Conservation (phyloP, 2,329 filamentous ascomycete species). For the Talaromyces amestolkiae region DNA sequence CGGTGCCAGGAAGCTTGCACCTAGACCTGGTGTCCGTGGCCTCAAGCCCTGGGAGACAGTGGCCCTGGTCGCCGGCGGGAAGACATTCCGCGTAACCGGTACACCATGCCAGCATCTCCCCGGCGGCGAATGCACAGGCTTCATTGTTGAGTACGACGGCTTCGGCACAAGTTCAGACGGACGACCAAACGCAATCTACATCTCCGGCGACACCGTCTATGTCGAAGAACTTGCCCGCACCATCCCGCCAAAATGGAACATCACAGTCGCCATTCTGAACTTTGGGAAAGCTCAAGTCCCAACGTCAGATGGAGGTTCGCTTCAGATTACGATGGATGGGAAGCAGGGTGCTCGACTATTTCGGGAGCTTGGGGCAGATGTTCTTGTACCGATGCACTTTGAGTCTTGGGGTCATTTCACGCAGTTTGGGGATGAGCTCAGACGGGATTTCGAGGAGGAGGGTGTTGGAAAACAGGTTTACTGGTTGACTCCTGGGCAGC, state of each 20-base stretch:
- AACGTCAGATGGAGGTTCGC: conserved; percentile 25
- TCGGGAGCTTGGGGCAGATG: conserved; percentile 41
- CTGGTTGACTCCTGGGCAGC: conserved; percentile 30
- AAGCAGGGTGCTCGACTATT: conserved; percentile 42
- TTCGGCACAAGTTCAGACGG: conserved; percentile 41
- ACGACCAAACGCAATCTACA: conserved; percentile 48
- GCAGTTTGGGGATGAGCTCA: conserved; percentile 34
- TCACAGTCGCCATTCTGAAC: conserved; percentile 44
- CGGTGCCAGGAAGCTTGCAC: conserved; percentile 45
- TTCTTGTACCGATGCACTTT: conserved; percentile 50
- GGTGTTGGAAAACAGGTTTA: conserved; percentile 35
- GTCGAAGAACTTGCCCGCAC: conserved; percentile 37
- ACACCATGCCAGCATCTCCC: conserved; percentile 48
- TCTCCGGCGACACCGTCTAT: conserved; percentile 52
- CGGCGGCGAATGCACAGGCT: conserved; percentile 47
- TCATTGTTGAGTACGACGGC: conserved; percentile 37
- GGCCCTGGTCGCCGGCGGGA: conserved; percentile 30
- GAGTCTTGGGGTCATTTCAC: conserved; percentile 49
- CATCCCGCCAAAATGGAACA: conserved; percentile 38
- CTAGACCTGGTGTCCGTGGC: conserved; percentile 43
- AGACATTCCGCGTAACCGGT: conserved; percentile 40
- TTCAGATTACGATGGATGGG: conserved; percentile 49
- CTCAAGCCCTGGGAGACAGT: conserved; percentile 43
- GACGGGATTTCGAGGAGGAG: conserved; percentile 33
- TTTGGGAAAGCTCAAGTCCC: conserved; percentile 36